Conservation (phyloP, 1,139 yeast genomes). For the Debaryomyces subglobosus region DNA sequence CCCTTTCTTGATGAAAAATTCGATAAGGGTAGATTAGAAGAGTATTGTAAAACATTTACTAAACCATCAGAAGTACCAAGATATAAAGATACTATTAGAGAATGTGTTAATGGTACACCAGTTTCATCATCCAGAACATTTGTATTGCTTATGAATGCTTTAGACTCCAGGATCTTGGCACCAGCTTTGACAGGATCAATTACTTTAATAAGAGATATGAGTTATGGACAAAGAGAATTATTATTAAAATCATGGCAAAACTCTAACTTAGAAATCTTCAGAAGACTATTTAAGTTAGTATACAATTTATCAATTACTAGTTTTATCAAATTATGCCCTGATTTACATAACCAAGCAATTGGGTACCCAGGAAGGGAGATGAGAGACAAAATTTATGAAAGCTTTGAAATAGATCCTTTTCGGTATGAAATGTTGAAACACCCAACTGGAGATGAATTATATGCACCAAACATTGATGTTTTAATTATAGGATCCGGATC, state of each 20-base stretch:
- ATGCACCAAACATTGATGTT: slow-evolving; percentile 45
- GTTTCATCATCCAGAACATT: slow-evolving; percentile 25
- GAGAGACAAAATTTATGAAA: slow-evolving; percentile 34
- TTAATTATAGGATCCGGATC: slow-evolving; percentile 60
- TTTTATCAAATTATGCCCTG: slow-evolving; percentile 31
- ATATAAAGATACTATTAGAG: slow-evolving; percentile 24
- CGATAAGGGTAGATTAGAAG: slow-evolving; percentile 34
- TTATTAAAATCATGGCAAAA: slow-evolving; percentile 42
- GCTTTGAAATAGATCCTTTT: slow-evolving; percentile 28
- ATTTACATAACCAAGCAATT: slow-evolving; percentile 37
- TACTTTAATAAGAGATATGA: slow-evolving; percentile 43
- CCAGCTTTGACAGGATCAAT: slow-evolving; percentile 40
- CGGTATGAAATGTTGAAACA: slow-evolving; percentile 36
- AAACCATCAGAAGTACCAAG: slow-evolving; percentile 37
- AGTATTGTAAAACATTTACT: slow-evolving; percentile 31
- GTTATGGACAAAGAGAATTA: slow-evolving; percentile 29
- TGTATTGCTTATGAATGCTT: slow-evolving; percentile 27
- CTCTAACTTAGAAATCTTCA: slow-evolving; percentile 33
- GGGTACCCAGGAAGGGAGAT: slow-evolving; percentile 39
- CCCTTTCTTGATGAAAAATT: slow-evolving; percentile 31
- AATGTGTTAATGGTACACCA: slow-evolving; percentile 21
- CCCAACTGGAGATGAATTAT: slow-evolving; percentile 37
- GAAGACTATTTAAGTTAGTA: slow-evolving; percentile 34
- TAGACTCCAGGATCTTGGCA: slow-evolving; percentile 38
- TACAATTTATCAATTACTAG: slow-evolving; percentile 26